These are phyloP conservation scores for Syncephalastrum sp. DNA, from an alignment of 371 early-diverging fungal genomes.

Conservation along the genomic window DNA sequence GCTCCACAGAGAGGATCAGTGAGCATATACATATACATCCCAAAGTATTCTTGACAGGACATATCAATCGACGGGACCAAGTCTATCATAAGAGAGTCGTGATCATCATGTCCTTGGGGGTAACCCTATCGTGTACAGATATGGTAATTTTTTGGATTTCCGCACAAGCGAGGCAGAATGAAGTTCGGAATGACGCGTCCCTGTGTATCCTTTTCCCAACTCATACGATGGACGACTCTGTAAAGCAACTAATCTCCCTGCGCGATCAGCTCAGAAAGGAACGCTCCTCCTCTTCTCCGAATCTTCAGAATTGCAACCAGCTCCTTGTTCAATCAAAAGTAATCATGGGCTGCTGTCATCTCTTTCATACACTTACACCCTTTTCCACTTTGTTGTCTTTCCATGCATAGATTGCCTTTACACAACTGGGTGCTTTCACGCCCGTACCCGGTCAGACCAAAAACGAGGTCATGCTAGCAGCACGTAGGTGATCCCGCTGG, in stretches of 20 bases:
- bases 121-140: background rate
- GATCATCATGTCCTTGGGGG: background rate
- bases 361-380: background rate
- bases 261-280: constrained; percentile 63
- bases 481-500: constrained; percentile 52
- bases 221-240: constrained; percentile 14
- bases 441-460: constrained; percentile 61
- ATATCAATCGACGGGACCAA: too few relatives aligned
- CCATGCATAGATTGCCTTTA: constrained; percentile 64
- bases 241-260: constrained; percentile 35
- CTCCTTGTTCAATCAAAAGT: constrained; percentile 82
- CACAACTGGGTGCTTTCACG: constrained; percentile 71
- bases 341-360: constrained; percentile 1
- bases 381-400: background rate
- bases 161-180: background rate
- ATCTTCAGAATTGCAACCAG: constrained; percentile 72
- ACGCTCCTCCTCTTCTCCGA: constrained; percentile 64
- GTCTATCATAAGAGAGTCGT: background rate
- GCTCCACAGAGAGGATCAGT: too few relatives aligned
- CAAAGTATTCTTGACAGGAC: too few relatives aligned
- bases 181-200: background rate
- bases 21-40: too few relatives aligned
- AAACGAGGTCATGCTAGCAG: constrained; percentile 62
- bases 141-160: too few relatives aligned
- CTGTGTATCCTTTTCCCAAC: constrained; percentile 9